Base-by-base conservation (phyloP, 208 protist genomes). In the Angomonas deanei region DNA sequence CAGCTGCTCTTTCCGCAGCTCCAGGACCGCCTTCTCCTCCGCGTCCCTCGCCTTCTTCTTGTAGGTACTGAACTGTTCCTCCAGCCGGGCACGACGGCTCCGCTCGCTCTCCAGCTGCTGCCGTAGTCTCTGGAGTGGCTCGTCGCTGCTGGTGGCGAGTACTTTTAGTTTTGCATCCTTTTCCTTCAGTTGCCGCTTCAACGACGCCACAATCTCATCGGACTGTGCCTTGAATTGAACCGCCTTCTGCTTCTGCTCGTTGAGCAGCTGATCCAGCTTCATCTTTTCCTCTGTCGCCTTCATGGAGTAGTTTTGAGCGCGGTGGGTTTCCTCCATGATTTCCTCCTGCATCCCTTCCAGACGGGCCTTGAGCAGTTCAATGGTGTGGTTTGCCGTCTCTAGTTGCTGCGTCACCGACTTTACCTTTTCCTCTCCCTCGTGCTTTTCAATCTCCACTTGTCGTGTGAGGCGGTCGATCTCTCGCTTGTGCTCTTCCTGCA, bases 91-190 rank as follows among this genome's bases (percentile, higher is more conserved):
- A 5, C 89, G 85, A 23, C 73, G 73, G 33, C 84, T 70, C 0
- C 85, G 78, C 76, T 95, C 89, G n/a, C 89, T 82, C 38, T 92
- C 89, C 11, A 95, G 82, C 66, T 95, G 89, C 57, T 59, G 65
- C 2, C 89, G 83, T 10, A 95, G 77, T 1, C 82, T 72, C 71
- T 92, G 82, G 26, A 95, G 61, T 10, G 85, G 84, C 68, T 89
- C 85, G 3, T 71, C 75, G 3, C 74, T 50, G 39, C 63, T 71
- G 11, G 75, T 76, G 3, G 84, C 84, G 0, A 95, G 78, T 8
- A 77, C 76, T 65, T 87, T 70, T 54, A 95, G 76, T 57, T 86
- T 76, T 0, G 77, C 66, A 56, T 92, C 80, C 65, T 92, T 92
- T 60, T 91, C 89, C 11, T 75, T 74, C 42, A 95, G 73, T 55